phyloP scores from a whole-genome alignment of 345 rosid genomes.

The Aethionema arabicum region DNA sequence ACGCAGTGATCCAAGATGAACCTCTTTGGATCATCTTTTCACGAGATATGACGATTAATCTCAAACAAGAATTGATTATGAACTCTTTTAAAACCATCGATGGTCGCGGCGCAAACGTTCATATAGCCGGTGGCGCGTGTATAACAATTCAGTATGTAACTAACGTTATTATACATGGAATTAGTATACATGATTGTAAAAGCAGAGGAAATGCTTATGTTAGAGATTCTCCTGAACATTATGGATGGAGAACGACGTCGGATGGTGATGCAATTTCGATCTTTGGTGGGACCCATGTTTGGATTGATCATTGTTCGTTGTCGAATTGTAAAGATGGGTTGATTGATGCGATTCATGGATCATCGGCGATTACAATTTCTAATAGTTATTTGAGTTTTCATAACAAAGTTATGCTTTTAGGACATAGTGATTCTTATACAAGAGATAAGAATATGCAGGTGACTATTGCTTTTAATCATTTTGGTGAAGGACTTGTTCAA shows the following conservation, averaged over 20 bases:
- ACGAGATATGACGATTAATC: constrained; percentile 58
- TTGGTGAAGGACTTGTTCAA: constrained; percentile 68
- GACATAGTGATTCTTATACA: constrained; percentile 55
- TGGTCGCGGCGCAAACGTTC: constrained; percentile 58
- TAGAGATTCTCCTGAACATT: constrained; percentile 58
- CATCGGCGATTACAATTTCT: constrained; percentile 61
- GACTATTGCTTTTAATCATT: constrained; percentile 70
- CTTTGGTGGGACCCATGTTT: constrained; percentile 62
- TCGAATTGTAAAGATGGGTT: constrained; percentile 59
- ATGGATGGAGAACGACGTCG: constrained; percentile 61
- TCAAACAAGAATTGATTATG: constrained; percentile 58
- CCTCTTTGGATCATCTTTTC: constrained; percentile 64
- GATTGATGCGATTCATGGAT: constrained; percentile 59
- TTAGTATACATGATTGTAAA: constrained; percentile 59
- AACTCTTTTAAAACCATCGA: constrained; percentile 67
- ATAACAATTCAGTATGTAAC: constrained; percentile 64
- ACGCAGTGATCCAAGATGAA: constrained; percentile 57
- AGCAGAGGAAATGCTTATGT: constrained; percentile 59
- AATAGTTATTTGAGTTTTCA: constrained; percentile 59
- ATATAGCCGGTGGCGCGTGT: constrained; percentile 62
- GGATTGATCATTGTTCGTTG: constrained; percentile 67
- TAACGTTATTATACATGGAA: constrained; percentile 54
- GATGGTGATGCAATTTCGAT: constrained; percentile 63
- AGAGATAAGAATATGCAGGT: constrained; percentile 67
- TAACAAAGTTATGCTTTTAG: constrained; percentile 63